Evolutionary conservation across 768 basidiomycete genomes (phyloP), one percentile per base, ranked within the genome.

Genomic region (Xerocomellus dryophilus): DNA sequence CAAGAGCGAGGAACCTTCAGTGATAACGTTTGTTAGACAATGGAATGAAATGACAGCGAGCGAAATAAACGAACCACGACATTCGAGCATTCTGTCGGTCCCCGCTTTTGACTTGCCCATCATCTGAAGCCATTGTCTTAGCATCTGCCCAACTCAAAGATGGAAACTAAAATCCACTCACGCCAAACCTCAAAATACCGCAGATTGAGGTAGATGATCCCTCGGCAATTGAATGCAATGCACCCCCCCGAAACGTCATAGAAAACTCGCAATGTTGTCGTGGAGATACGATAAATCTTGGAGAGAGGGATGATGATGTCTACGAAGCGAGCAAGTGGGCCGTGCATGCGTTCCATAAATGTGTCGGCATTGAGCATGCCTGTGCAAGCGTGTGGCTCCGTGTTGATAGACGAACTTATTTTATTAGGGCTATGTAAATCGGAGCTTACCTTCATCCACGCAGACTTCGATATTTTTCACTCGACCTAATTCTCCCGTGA

Each of bases 151-250:
- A 20, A 35, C 27, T 39, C 25, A 17, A 38, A 47, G 6, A 10
- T 20, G n/a, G 6, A 8, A 2, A 5, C 11, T 29, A 4, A 44
- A 20, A 35, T 51, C 2, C 3, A 77, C 85, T 74, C 71, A 92
- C 88, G 91, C 88, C 89, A 43, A 6, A 17, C 25, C 21, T 45
- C 36, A 15, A 52, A 52, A n/a, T 40, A 52, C 5, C 43, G 44
- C 25, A 91, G 73, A 67, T 96, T 97, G 54, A 95, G 69, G 70
- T 90, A 97, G 21, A 97, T 78, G 51, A 83, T 87, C 6, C 88
- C 90, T 48, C 82, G 81, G 27, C 90, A 78, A 70, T 98, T 98
- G 77, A 98, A 97, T 2, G 93, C 95, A 53, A 96, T 93, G 15
- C 87, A 72, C 2, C 84, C 84, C 1, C 93, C 93, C 10, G 74